phyloP scores from a whole-genome alignment of 139 green algal species.

The Chlamydomonas incerta region DNA sequence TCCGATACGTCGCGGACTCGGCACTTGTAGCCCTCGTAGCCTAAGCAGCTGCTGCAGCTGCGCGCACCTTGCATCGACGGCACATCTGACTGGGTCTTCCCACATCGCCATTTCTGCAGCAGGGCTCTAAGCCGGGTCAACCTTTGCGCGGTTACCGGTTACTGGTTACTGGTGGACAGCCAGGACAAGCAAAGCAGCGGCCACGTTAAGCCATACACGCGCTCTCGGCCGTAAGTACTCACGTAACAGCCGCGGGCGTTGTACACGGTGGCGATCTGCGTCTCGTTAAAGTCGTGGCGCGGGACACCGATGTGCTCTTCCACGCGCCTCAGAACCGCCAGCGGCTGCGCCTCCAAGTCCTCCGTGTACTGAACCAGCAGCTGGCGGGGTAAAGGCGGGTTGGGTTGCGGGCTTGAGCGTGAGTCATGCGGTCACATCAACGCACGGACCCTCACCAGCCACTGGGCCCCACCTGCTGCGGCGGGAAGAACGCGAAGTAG shows the following conservation, averaged over 20 bases:
- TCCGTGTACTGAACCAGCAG: constrained; percentile 40
- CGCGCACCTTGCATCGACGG: too few species aligned
- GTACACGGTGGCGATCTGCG: background rate
- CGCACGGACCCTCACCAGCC: background rate
- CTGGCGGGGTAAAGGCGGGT: background rate
- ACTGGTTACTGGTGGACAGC: too few species aligned
- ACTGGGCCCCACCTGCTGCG: background rate
- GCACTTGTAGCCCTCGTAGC: too few species aligned
- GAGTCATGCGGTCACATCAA: background rate
- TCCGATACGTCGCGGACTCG: too few species aligned
- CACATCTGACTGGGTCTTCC: background rate
- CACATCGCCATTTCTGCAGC: background rate
- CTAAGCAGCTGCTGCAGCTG: too few species aligned
- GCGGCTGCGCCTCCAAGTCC: background rate
- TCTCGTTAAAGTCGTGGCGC: background rate
- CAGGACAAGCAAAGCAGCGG: background rate
- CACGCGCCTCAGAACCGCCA: background rate
- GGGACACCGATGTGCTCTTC: background rate
- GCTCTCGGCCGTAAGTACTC: too few species aligned
- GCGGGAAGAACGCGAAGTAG: constrained; percentile 17
- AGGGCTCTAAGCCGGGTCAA: too few species aligned
- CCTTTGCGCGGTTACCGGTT: too few species aligned
- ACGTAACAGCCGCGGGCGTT: constrained; percentile 32
- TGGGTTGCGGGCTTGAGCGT: background rate
- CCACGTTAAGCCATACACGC: background rate